These are phyloP conservation scores for Yamagishiella unicocca DNA, from an alignment of 139 green algal species.

Conservation along the genomic window DNA sequence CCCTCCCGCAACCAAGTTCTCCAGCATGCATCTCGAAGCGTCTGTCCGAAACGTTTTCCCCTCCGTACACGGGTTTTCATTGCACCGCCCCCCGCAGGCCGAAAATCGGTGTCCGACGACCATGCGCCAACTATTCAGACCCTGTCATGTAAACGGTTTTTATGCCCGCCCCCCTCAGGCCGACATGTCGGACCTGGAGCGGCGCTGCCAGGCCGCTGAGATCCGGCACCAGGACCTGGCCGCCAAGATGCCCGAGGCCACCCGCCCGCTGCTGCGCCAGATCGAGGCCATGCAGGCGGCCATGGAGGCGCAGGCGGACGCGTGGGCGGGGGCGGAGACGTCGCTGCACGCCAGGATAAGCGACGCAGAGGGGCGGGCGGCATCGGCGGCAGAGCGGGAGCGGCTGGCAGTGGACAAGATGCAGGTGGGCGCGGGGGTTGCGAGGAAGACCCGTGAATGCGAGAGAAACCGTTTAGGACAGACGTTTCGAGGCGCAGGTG, in stretches of 20 bases:
- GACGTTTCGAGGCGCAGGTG: background rate
- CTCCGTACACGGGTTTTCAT: too few relatives aligned
- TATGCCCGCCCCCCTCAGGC: constrained; percentile 15
- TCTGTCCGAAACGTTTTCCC: too few relatives aligned
- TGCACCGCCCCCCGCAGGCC: too few relatives aligned
- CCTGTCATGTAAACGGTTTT: too few relatives aligned
- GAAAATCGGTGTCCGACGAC: too few relatives aligned
- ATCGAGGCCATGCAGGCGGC: constrained; percentile 88
- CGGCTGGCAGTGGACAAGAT: constrained; percentile 50
- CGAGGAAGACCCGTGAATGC: too few relatives aligned
- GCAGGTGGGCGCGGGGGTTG: constrained; percentile 57
- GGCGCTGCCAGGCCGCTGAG: constrained; percentile 85
- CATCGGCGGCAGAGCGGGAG: constrained; percentile 61
- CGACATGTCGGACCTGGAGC: constrained; percentile 80
- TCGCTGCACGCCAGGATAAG: constrained; percentile 64
- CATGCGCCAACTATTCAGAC: too few relatives aligned
- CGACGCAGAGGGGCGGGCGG: constrained; percentile 70
- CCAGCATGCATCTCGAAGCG: too few relatives aligned
- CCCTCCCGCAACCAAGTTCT: background rate
- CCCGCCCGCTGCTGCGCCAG: constrained; percentile 91
- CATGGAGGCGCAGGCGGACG: constrained; percentile 64
- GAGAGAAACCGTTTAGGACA: too few relatives aligned
- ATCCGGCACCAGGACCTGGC: constrained; percentile 90
- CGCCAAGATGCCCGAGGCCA: constrained; percentile 89
- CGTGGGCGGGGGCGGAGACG: constrained; percentile 81